Conservation (phyloP, 2,329 filamentous ascomycete species). For the Arthrobotrys pseudoclavata region DNA sequence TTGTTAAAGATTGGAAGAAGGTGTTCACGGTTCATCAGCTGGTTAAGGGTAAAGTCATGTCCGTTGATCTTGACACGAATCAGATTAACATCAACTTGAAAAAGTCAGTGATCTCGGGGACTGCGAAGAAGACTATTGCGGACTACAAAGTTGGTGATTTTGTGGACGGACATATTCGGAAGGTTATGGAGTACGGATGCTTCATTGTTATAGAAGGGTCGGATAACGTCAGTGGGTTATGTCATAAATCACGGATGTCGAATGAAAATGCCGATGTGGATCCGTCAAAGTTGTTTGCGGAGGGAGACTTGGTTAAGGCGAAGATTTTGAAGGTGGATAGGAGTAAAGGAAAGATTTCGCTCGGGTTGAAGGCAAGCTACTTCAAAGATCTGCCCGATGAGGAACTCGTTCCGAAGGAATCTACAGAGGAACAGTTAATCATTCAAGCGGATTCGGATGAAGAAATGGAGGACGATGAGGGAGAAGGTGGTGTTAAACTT, state of each 20-base stretch:
- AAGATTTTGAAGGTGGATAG: conserved; percentile 83
- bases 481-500: conserved; percentile 66
- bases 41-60: conserved; percentile 85
- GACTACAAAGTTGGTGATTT: conserved; percentile 80
- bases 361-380: conserved; percentile 93
- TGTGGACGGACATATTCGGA: conserved; percentile 89
- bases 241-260: conserved; percentile 92
- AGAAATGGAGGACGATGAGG: conserved; percentile 69
- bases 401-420: conserved; percentile 69
- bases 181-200: conserved; percentile 93
- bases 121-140: conserved; percentile 78
- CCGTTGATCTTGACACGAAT: conserved; percentile 76
- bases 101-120: conserved; percentile 79
- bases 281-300: conserved; percentile 88
- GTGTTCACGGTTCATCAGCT: conserved; percentile 89
- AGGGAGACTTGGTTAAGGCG: conserved; percentile 94
- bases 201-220: conserved; percentile 93
- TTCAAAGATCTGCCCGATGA: conserved; percentile 76
- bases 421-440: conserved; percentile 61
- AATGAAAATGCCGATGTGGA: conserved; percentile 81
- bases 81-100: conserved; percentile 90
- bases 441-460: conserved; percentile 67
- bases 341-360: conserved; percentile 82
- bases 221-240: conserved; percentile 89
- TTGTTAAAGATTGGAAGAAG: conserved; percentile 95